Conservation (phyloP, 257 asterid species). For the Solanum tarijense region DNA sequence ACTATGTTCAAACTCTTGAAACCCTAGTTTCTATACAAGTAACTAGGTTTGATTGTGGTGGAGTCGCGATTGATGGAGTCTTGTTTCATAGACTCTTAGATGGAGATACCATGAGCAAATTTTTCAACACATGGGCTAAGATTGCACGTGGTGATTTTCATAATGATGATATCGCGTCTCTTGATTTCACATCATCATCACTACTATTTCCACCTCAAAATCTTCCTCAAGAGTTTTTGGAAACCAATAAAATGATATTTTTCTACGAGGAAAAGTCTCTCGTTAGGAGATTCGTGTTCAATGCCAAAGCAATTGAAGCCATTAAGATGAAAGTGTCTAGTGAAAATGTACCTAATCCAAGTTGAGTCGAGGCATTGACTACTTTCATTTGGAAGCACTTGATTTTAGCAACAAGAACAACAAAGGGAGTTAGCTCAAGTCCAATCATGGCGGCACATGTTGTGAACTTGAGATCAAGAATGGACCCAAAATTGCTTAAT, state of each 20-base stretch:
- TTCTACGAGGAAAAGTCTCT: not conserved
- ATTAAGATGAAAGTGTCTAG: not conserved
- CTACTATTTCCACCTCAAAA: not conserved
- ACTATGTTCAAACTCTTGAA: not conserved
- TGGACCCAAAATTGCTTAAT: not conserved
- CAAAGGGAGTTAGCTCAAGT: not conserved
- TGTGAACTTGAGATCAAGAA: not conserved
- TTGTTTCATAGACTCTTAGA: not conserved
- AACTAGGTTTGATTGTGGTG: not conserved
- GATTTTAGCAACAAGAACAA: not conserved
- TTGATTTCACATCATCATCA: not conserved
- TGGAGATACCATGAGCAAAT: not conserved
- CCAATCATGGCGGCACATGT: not conserved
- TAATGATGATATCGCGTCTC: not conserved
- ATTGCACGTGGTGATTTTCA: not conserved
- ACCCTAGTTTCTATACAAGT: not conserved
- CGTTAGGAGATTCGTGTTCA: not conserved
- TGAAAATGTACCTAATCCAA: not conserved
- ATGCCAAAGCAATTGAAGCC: not conserved
- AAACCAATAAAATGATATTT: not conserved
- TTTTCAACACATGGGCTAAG: not conserved
- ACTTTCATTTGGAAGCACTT: not conserved
- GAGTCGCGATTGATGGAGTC: not conserved
- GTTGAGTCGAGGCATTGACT: not conserved
- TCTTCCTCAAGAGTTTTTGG: not conserved